Evolutionary conservation across 2,329 filamentous ascomycete species (phyloP), one percentile per base, ranked within the genome.

Genomic region (Cladosporium sp.): DNA sequence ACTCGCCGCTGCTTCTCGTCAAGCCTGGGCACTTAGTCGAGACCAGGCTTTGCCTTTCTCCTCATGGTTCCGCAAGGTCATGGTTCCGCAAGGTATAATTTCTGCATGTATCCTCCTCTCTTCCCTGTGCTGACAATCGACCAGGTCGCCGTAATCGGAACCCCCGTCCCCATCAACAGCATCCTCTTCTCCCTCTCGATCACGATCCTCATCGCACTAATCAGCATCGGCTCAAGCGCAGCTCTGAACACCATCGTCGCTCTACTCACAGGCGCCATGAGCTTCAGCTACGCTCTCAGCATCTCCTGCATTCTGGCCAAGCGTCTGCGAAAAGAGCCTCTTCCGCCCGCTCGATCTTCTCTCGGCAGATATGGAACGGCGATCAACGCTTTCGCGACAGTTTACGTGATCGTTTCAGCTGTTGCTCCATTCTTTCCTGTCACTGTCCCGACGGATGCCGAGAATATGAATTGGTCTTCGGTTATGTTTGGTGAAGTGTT

Each of bases 231-330:
- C 53, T 56, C 51, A 1, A 63, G 32, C 6, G 61, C 61, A 21
- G 61, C 61, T 11, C 61, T 63, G 14, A 63, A 58, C 25, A 63
- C 61, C 25, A 63, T 63, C 34, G 23, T 63, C 28, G 51, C 61
- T 7, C 53, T 64, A n/a, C 53, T 64, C 23, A 64, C 61, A n/a
- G 61, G 61, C 18, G 61, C 61, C 23, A 64, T 53, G 5, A 57
- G 51, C 39, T 64, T 64, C 61, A 57, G 51, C 43, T 82, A 81
- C 71, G 71, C 77, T 46, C 72, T 81, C 62, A 75, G 72, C 32
- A 80, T 81, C 65, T 76, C 75, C 60, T 75, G 74, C n/a, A 65
- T 72, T 10, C 57, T 67, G 14, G 39, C 66, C 26, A 66, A 66
- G 53, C 67, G 71, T n/a, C 13, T 73, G 18, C 65, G 66, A 23